Percentiles rank a stretch among this genome's conserved stretches.
Conservation (phyloP, 23 red algal species). For the Gracilaria domingensis region DNA sequence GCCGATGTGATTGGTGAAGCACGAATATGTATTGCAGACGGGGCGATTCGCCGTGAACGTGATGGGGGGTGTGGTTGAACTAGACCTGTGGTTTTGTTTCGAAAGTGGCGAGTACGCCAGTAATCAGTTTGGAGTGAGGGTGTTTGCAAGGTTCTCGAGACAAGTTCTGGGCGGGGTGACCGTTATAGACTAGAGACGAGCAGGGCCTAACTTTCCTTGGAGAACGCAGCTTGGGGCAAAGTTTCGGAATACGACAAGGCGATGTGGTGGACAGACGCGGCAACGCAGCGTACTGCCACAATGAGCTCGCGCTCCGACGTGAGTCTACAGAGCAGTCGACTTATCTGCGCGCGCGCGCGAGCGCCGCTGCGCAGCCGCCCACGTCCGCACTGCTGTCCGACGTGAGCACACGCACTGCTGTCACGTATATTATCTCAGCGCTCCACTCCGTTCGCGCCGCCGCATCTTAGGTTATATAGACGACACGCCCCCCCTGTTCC, state of each 20-base stretch:
- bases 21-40: background rate
- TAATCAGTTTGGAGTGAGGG: conserved; percentile 30
- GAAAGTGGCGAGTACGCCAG: conserved; percentile 2
- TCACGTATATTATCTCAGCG: background rate
- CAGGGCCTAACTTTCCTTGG: too few species aligned
- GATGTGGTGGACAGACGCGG: too few species aligned
- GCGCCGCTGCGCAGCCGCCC: background rate
- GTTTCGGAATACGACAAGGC: too few species aligned
- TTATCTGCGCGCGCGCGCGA: background rate
- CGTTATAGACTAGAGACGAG: background rate
- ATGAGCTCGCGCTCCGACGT: too few species aligned
- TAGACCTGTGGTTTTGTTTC: conserved; percentile 11
- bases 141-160: conserved; percentile 29
- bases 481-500: background rate
- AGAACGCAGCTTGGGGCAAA: too few species aligned
- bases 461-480: background rate
- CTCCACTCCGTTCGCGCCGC: background rate
- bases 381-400: background rate
- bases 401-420: background rate
- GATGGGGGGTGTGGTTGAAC: background rate
- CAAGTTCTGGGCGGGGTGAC: background rate
- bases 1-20: conserved; percentile 27
- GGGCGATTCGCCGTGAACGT: background rate
- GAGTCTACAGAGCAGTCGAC: too few species aligned
- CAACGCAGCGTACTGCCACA: too few species aligned